These are phyloP conservation scores for Trichoderma orchidacearum DNA, from an alignment of 495 filamentous ascomycete species.

Conservation along the genomic window DNA sequence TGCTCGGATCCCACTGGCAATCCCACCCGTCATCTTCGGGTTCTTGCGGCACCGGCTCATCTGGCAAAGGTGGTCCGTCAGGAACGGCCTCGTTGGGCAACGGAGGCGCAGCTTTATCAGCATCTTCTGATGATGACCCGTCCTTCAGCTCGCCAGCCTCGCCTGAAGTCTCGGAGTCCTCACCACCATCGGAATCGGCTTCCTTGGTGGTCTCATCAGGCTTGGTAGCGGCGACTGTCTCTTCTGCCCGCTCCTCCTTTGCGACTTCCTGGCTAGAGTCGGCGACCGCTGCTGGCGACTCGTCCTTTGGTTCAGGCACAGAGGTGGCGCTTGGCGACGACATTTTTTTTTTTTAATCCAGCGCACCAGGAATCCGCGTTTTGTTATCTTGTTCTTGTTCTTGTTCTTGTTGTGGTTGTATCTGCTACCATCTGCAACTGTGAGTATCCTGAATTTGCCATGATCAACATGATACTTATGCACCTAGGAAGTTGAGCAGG, in stretches of 20 bases:
- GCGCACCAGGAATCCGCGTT: neutral
- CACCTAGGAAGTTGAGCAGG: conserved; percentile 1
- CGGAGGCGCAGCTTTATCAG: neutral
- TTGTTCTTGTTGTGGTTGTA: neutral
- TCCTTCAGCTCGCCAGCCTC: neutral
- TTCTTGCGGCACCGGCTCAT: conserved; percentile 21
- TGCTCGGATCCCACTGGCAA: conserved; percentile 62
- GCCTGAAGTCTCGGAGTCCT: neutral
- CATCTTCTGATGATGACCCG: neutral
- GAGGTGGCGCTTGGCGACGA: neutral
- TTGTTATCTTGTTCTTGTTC: neutral
- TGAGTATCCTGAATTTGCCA: conserved; percentile 1
- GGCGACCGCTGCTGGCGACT: neutral
- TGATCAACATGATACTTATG: conserved; percentile 2
- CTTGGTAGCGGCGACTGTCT: neutral
- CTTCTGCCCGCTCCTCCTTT: neutral
- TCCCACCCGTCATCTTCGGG: conserved; percentile 72
- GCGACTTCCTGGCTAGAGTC: neutral
- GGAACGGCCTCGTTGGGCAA: conserved; percentile 1
- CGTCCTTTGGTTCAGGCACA: neutral
- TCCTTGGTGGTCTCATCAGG: neutral
- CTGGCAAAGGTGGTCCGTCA: conserved; percentile 21
- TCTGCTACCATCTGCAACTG: neutral
- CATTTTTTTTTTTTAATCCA: too few species aligned
- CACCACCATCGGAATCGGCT: neutral